A percentile compares a stretch with the other conserved stretches of the same genome.
phyloP scores from a whole-genome alignment of 495 filamentous ascomycete species.

The Xylaria acuta region DNA sequence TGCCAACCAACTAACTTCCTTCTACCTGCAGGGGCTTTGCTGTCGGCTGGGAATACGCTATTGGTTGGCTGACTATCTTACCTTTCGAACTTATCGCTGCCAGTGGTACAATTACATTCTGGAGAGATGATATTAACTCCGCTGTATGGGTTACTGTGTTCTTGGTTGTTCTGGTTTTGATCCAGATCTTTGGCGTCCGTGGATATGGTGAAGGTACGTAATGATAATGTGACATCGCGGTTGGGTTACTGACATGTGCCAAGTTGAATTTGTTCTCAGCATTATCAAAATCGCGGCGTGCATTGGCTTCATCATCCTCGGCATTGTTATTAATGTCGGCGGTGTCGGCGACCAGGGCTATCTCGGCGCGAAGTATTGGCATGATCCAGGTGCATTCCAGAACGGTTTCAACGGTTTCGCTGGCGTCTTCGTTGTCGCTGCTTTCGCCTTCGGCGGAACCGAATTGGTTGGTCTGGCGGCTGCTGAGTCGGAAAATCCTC shows the following conservation, averaged over 20 bases:
- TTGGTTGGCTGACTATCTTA: conserved; percentile 62
- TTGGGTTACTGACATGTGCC: conserved; percentile 44
- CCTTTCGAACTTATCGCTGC: conserved; percentile 61
- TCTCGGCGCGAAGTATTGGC: conserved; percentile 62
- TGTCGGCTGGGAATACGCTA: conserved; percentile 76
- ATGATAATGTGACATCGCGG: conserved; percentile 28
- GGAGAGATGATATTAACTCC: conserved; percentile 49
- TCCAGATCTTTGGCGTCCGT: conserved; percentile 70
- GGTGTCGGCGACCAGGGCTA: conserved; percentile 71
- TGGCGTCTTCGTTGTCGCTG: conserved; percentile 68
- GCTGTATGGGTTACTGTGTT: conserved; percentile 65
- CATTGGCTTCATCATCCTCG: conserved; percentile 59
- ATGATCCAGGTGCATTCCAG: conserved; percentile 66
- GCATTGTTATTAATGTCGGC: conserved; percentile 57
- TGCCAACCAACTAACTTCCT: background rate
- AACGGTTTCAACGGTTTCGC: conserved; percentile 75
- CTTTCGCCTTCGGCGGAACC: conserved; percentile 73
- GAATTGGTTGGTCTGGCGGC: conserved; percentile 78
- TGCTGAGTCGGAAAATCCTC: conserved; percentile 79
- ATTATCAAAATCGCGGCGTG: conserved; percentile 49
- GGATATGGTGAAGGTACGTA: conserved; percentile 58
- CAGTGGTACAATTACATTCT: conserved; percentile 51
- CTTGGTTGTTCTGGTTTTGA: conserved; percentile 55
- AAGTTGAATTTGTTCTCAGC: conserved; percentile 50
- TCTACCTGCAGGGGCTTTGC: conserved; percentile 64